Evolutionary conservation across 2,329 filamentous ascomycete genomes (phyloP).

Genomic region (Fusarium temperatum): DNA sequence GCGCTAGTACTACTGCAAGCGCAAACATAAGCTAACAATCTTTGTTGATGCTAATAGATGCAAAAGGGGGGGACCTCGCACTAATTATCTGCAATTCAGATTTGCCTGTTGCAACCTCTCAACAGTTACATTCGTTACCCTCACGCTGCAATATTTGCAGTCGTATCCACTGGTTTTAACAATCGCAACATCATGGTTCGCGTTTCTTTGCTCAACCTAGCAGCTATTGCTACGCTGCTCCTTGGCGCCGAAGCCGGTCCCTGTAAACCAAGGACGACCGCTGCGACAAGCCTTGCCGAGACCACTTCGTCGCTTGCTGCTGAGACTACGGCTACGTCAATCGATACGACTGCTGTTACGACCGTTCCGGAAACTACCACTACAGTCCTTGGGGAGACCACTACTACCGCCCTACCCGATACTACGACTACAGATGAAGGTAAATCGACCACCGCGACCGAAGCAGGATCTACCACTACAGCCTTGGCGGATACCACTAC

Average conservation of each 20-base stretch:
- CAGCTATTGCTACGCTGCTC: background rate
- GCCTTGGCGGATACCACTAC: background rate
- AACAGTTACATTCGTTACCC: background rate
- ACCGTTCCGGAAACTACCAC: too few species aligned
- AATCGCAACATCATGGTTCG: background rate
- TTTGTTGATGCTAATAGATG: too few species aligned
- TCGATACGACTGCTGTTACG: background rate
- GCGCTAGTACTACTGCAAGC: background rate
- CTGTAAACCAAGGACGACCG: background rate
- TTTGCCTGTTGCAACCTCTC: background rate
- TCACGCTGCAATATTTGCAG: background rate
- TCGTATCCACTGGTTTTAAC: background rate
- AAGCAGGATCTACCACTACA: too few species aligned
- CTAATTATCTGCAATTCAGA: background rate
- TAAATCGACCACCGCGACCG: too few species aligned
- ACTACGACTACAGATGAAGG: too few species aligned
- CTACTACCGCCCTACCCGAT: too few species aligned
- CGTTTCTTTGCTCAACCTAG: background rate
- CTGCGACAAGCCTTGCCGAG: background rate
- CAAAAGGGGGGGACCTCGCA: too few species aligned
- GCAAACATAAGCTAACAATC: background rate
- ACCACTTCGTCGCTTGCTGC: background rate
- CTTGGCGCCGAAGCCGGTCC: background rate
- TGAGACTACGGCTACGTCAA: background rate
- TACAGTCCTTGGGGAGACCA: too few species aligned